Percentiles rank a stretch among this genome's conserved stretches.
Evolutionary conservation across 441 rosid species (phyloP).

Genomic region (Oxalis stricta): DNA sequence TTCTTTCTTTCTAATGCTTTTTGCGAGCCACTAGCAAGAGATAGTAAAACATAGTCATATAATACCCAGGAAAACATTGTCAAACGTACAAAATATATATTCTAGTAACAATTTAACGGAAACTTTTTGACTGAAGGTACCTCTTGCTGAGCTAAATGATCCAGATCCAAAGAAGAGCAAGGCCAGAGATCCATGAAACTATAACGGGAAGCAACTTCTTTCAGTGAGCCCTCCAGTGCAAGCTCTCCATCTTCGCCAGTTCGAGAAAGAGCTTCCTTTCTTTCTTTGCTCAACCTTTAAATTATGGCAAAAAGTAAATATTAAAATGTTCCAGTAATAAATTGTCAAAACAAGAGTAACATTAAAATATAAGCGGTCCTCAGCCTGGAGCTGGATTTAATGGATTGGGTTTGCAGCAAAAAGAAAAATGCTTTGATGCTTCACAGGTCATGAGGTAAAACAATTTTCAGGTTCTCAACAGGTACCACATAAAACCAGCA

Average conservation of each 20-base stretch:
- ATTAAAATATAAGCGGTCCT: no score
- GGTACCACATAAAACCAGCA: neutral
- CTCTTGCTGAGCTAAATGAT: slow-evolving; percentile 85
- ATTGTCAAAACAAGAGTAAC: no score
- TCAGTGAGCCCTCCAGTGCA: slow-evolving; percentile 50
- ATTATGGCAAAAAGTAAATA: neutral
- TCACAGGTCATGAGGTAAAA: no score
- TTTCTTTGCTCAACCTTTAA: slow-evolving; percentile 89
- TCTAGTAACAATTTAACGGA: no score
- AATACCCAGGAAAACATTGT: no score
- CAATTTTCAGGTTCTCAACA: no score
- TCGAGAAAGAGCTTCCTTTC: slow-evolving; percentile 82
- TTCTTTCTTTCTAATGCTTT: slow-evolving; percentile 55
- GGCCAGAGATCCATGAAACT: slow-evolving; percentile 98
- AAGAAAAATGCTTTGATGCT: no score
- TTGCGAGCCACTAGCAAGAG: slow-evolving; percentile 58
- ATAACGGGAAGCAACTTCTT: slow-evolving; percentile 73
- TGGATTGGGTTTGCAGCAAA: no score
- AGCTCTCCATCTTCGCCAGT: slow-evolving; percentile 56
- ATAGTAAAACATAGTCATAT: no score
- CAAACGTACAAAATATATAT: no score
- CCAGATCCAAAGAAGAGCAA: slow-evolving; percentile 74
- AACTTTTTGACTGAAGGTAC: slow-evolving; percentile 24
- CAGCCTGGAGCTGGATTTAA: no score
- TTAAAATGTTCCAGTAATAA: no score